Conservation (phyloP, 768 basidiomycete genomes). For the Suillus tomentosus region DNA sequence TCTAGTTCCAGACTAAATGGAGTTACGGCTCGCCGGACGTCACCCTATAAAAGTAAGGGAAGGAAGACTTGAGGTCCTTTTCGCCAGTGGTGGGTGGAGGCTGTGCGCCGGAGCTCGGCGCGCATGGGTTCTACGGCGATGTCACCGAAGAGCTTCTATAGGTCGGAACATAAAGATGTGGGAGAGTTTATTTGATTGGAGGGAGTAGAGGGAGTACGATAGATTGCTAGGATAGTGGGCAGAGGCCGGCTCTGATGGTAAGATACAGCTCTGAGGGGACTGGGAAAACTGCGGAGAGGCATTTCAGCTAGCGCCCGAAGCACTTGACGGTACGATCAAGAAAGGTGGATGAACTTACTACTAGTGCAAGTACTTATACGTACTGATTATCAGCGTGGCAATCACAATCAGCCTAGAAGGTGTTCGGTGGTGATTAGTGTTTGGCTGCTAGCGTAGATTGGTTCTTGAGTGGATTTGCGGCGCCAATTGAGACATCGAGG, state of each 20-base stretch:
- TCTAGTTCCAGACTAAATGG: not conserved
- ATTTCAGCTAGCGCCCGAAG: not conserved
- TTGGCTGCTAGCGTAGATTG: too few species aligned
- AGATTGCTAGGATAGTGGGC: constrained; percentile 48
- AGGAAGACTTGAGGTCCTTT: too few species aligned
- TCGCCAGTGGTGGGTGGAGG: constrained; percentile 36
- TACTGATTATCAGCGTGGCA: not conserved
- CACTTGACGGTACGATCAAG: not conserved
- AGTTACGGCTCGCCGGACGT: not conserved
- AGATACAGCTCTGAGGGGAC: constrained; percentile 37
- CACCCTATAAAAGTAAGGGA: not conserved
- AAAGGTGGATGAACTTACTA: not conserved
- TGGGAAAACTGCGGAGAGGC: not conserved
- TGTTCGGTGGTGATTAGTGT: not conserved
- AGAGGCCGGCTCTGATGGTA: constrained; percentile 38
- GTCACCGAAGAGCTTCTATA: constrained; percentile 56
- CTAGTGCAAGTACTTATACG: not conserved
- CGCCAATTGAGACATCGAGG: too few species aligned
- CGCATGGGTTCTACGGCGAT: constrained; percentile 82
- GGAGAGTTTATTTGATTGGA: constrained; percentile 48
- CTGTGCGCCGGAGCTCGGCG: constrained; percentile 47
- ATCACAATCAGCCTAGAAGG: not conserved
- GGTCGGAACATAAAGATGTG: constrained; percentile 55
- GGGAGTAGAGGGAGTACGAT: constrained; percentile 45
- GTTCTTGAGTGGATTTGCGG: too few species aligned